A percentile compares a stretch with the other conserved stretches of the same genome.
phyloP scores from a whole-genome alignment of 1,284 basidiomycete genomes.

The Sphaerobolus stellatus region DNA sequence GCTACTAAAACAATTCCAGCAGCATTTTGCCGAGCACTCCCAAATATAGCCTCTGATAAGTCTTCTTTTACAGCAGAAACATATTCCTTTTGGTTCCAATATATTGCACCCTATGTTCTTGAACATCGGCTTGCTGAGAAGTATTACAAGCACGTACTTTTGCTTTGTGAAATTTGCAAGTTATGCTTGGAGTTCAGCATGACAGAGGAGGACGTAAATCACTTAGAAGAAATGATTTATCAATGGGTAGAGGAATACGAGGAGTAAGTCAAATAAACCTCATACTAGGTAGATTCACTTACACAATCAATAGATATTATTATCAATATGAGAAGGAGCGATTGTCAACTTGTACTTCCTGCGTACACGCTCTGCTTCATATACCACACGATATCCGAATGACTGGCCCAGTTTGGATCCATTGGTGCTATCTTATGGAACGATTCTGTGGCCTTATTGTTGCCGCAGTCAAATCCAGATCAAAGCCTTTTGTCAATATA shows the following conservation, averaged over 20 bases:
- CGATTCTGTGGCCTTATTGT: conserved; percentile 23
- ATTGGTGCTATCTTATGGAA: conserved; percentile 45
- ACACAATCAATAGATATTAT: conserved; percentile 29
- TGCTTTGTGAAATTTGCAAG: conserved; percentile 32
- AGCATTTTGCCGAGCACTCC: conserved; percentile 27
- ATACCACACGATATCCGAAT: conserved; percentile 33
- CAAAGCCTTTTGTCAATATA: not conserved
- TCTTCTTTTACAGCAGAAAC: conserved; percentile 33
- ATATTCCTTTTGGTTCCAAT: conserved; percentile 37
- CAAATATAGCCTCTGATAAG: conserved; percentile 27
- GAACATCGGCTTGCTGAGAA: conserved; percentile 20
- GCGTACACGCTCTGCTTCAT: conserved; percentile 43
- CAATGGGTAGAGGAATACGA: conserved; percentile 46
- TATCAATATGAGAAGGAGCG: conserved; percentile 34
- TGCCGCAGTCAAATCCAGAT: not conserved
- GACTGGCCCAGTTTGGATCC: conserved; percentile 41
- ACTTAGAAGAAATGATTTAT: conserved; percentile 33
- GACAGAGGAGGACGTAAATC: conserved; percentile 29
- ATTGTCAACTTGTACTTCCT: conserved; percentile 36
- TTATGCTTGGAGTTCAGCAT: conserved; percentile 43
- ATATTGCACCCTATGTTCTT: conserved; percentile 29
- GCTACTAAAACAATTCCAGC: conserved; percentile 30
- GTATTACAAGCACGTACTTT: conserved; percentile 28
- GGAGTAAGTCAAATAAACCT: conserved; percentile 29
- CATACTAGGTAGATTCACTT: not conserved